These are phyloP conservation scores for Spongiforma sp. DNA, from an alignment of 1,284 basidiomycete species.

Conservation along the genomic window DNA sequence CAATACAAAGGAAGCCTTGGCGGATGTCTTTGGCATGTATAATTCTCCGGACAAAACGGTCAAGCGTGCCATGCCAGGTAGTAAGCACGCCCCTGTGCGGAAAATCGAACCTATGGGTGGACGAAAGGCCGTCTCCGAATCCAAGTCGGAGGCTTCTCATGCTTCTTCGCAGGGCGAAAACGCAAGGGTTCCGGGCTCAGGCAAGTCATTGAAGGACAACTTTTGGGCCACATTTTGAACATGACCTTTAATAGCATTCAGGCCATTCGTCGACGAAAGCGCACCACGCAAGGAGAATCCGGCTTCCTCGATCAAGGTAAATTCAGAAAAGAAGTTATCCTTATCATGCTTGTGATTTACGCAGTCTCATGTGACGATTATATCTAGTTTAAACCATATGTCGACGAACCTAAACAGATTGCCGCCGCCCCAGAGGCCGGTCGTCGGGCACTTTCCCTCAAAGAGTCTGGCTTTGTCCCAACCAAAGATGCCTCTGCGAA, in stretches of 20 bases:
- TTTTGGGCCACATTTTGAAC: neutral
- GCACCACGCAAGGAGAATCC: slow-evolving; percentile 49
- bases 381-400: slow-evolving; percentile 52
- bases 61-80: slow-evolving; percentile 55
- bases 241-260: slow-evolving; percentile 47
- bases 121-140: slow-evolving; percentile 22
- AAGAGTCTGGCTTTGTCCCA: slow-evolving; percentile 32
- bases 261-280: slow-evolving; percentile 68
- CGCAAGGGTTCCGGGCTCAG: slow-evolving; percentile 47
- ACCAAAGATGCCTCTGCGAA: slow-evolving; percentile 35
- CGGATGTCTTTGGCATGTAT: slow-evolving; percentile 94
- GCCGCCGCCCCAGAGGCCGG: slow-evolving; percentile 34
- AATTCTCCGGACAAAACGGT: slow-evolving; percentile 86
- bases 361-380: neutral
- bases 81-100: slow-evolving; percentile 72
- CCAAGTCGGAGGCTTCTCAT: slow-evolving; percentile 34
- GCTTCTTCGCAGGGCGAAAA: slow-evolving; percentile 44
- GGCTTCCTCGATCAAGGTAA: slow-evolving; percentile 55
- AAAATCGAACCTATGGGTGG: slow-evolving; percentile 56
- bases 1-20: slow-evolving; percentile 89
- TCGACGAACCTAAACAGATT: slow-evolving; percentile 45
- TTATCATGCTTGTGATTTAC: neutral
- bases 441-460: slow-evolving; percentile 45
- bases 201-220: slow-evolving; percentile 32
- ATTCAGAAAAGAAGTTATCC: no score